A percentile compares a stretch with the other conserved stretches of the same genome.
Evolutionary conservation across 1,284 basidiomycete genomes (phyloP).

Genomic region (Rhizoctonia solani): DNA sequence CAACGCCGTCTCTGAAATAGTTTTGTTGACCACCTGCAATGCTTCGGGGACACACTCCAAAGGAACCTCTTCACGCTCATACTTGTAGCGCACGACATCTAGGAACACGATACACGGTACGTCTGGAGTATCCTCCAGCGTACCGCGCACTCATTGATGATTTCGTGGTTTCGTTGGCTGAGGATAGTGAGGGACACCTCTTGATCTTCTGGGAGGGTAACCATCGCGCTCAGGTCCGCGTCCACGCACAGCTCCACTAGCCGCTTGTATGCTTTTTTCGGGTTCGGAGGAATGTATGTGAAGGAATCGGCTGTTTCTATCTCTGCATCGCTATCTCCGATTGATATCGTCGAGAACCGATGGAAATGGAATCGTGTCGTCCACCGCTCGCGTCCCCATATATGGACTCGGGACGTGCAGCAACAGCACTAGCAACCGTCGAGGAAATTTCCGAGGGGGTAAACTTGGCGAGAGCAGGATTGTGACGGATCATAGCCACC

Average conservation of each 20-base stretch:
- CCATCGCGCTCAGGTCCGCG: conserved; percentile 87
- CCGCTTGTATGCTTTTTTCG: conserved; percentile 81
- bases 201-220: conserved; percentile 89
- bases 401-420: conserved; percentile 58
- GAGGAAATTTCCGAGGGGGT: conserved; percentile 60
- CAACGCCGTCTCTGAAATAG: conserved; percentile 68
- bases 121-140: conserved; percentile 87
- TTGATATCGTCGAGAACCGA: conserved; percentile 59
- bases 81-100: conserved; percentile 85
- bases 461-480: conserved; percentile 85
- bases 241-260: conserved; percentile 84
- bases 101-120: conserved; percentile 79
- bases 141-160: conserved; percentile 85
- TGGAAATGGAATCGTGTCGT: conserved; percentile 65
- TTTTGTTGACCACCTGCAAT: conserved; percentile 70
- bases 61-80: conserved; percentile 88
- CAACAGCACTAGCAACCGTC: conserved; percentile 46
- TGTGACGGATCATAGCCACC: conserved; percentile 83
- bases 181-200: conserved; percentile 95
- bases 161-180: conserved; percentile 76
- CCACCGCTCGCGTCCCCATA: conserved; percentile 54
- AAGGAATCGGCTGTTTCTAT: conserved; percentile 72
- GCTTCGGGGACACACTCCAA: conserved; percentile 94
- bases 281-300: conserved; percentile 89
- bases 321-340: conserved; percentile 65